Evolutionary conservation across 2,329 filamentous ascomycete species (phyloP), one percentile per base, ranked within the genome.

Genomic region (Pestalotiopsis sp.): DNA sequence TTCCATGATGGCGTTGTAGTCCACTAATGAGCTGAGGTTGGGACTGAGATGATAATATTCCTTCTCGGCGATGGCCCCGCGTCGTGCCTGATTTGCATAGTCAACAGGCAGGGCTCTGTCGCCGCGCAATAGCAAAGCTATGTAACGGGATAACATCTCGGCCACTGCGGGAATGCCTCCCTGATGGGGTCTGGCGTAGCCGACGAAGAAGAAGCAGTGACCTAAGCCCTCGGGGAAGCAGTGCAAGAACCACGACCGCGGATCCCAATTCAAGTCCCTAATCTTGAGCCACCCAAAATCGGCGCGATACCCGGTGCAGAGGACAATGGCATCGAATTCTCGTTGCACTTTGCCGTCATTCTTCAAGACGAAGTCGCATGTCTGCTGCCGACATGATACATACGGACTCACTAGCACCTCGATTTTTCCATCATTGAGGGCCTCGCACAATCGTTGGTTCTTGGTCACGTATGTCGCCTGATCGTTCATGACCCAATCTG

Each of bases 31-130:
- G 12, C 23, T 31, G 36, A 65, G 62, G 17, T 49, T 65, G 36
- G 62, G 38, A 12, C 20, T 65, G 38, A 65, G 5, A 17, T 65
- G 62, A 20, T 65, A 65, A n/a, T 65, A 65, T 23, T 65, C 41
- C 9, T n/a, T 14, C 62, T 20, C 62, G 13, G 38, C 62, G 11
- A 27, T 31, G 9, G 62, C 36, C 23, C 49, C 62, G 5, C 27
- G 20, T 4, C 20, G 62, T 65, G 62, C 62, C 20, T 49, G 38
- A 23, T 45, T 25, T 13, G 62, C 39, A 52, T 65, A 45, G 38
- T 49, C 23, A 12, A n/a, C 12, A 12, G 62, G 62, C 27, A 49
- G 20, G 23, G 20, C 23, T 31, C 38, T 4, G 17, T 41, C 2
- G 2, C 62, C 39, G n/a, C 23, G 38, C 13, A 65, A 13, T 2